Evolutionary conservation across 140 eudicot genomes (phyloP).

Genomic region (Anethum foeniculum): DNA sequence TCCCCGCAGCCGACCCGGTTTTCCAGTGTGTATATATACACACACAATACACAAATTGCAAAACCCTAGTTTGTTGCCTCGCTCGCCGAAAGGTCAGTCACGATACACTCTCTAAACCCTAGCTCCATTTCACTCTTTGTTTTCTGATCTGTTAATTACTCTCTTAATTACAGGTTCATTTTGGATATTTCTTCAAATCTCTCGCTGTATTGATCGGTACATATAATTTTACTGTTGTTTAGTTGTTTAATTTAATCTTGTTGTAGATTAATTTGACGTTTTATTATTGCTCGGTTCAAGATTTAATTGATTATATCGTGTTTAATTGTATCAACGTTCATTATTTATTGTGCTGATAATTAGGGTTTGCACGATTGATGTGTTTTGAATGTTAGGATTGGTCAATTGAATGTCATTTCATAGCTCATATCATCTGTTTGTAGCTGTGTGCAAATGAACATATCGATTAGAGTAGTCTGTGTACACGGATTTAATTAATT

Average conservation of each 20-base stretch:
- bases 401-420: background rate
- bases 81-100: background rate
- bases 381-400: background rate
- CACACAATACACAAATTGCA: background rate
- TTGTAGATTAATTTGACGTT: background rate
- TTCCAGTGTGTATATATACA: background rate
- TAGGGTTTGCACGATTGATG: background rate
- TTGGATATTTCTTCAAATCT: background rate
- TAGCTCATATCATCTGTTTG: background rate
- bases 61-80: background rate
- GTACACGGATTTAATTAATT: background rate
- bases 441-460: background rate
- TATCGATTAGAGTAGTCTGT: background rate
- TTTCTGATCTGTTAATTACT: background rate
- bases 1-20: background rate
- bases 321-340: background rate
- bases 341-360: background rate
- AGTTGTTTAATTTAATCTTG: background rate
- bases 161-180: background rate
- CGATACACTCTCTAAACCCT: background rate
- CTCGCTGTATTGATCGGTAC: slow-evolving; percentile 1
- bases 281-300: background rate
- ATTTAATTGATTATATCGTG: background rate
- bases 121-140: background rate
- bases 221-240: background rate